These are phyloP conservation scores for Paraphaeosphaeria minitans DNA, from an alignment of 2,329 filamentous ascomycete genomes.

Conservation along the genomic window DNA sequence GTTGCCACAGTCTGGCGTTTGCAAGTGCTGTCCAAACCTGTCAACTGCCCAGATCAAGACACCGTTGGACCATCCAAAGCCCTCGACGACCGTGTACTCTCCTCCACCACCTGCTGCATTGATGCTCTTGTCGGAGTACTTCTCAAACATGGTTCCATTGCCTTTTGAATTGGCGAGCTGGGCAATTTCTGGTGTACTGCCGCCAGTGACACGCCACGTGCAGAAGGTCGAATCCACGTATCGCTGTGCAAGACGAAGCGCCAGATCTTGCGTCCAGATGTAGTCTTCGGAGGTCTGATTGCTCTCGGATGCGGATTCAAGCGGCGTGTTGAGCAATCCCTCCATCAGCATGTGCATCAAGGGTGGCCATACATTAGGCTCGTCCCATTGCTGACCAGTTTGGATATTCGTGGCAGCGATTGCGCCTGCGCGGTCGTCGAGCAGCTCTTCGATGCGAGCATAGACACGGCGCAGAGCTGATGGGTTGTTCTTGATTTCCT, in stretches of 20 bases:
- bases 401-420: slow-evolving; percentile 66
- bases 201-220: slow-evolving; percentile 71
- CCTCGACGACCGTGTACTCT: slow-evolving; percentile 72
- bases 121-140: slow-evolving; percentile 66
- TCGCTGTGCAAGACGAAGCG: slow-evolving; percentile 65
- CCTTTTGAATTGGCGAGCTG: slow-evolving; percentile 48
- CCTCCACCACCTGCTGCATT: slow-evolving; percentile 68
- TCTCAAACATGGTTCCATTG: slow-evolving; percentile 71
- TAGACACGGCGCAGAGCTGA: slow-evolving; percentile 62
- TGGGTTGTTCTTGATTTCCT: slow-evolving; percentile 62
- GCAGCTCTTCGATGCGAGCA: slow-evolving; percentile 58
- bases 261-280: slow-evolving; percentile 59
- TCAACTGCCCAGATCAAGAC: slow-evolving; percentile 71
- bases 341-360: slow-evolving; percentile 68
- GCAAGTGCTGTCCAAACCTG: slow-evolving; percentile 62
- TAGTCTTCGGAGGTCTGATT: slow-evolving; percentile 50
- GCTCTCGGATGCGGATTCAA: slow-evolving; percentile 61
- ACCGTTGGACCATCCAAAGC: slow-evolving; percentile 74
- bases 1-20: slow-evolving; percentile 55
- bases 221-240: slow-evolving; percentile 72
- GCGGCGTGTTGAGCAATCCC: slow-evolving; percentile 64
- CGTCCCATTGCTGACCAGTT: slow-evolving; percentile 71
- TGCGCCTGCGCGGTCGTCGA: slow-evolving; percentile 60
- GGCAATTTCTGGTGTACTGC: slow-evolving; percentile 53
- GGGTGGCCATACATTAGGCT: slow-evolving; percentile 73